Percentiles rank a stretch among this genome's conserved stretches.
These are phyloP conservation scores for Sordariomycetes sp. DNA, from an alignment of 2,329 filamentous ascomycete species.

Conservation along the genomic window DNA sequence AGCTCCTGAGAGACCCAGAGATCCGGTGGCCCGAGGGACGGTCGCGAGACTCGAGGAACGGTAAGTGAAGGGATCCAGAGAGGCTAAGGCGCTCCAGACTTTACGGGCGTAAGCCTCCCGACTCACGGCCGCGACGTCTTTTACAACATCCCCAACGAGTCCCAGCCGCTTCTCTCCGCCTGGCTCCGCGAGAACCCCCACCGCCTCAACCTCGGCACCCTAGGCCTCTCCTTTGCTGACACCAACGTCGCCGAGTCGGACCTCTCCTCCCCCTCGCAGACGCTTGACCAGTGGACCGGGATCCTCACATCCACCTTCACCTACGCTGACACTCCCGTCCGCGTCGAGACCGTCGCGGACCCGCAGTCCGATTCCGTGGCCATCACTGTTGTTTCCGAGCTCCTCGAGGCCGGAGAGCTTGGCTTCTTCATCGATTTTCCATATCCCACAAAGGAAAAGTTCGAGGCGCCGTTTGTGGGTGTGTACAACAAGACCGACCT, in stretches of 20 bases:
- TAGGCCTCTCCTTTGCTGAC: constrained; percentile 22
- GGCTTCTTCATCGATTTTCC: constrained; percentile 26
- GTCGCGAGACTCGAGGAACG: too few relatives aligned
- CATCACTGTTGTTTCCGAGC: constrained; percentile 20
- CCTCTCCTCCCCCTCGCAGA: constrained; percentile 16
- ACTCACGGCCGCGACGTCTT: constrained; percentile 23
- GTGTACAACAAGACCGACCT: constrained; percentile 15
- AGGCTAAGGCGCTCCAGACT: constrained; percentile 11
- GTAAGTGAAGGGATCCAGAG: background rate
- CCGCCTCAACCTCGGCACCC: constrained; percentile 26
- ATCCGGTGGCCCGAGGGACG: background rate
- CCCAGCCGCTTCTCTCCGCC: constrained; percentile 24
- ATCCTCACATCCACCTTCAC: constrained; percentile 23
- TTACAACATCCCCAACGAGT: constrained; percentile 21
- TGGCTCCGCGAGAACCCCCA: constrained; percentile 39
- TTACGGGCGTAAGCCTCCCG: constrained; percentile 15
- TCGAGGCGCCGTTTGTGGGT: constrained; percentile 26
- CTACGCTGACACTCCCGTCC: constrained; percentile 15
- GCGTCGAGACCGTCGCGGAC: constrained; percentile 21
- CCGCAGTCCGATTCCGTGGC: constrained; percentile 22
- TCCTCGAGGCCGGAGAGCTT: constrained; percentile 18
- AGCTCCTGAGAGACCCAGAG: background rate
- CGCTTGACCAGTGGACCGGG: constrained; percentile 22
- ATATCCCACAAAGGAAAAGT: constrained; percentile 27
- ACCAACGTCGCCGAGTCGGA: constrained; percentile 7